Conservation (phyloP, 2,329 filamentous ascomycete genomes). For the Fusarium camptoceras region DNA sequence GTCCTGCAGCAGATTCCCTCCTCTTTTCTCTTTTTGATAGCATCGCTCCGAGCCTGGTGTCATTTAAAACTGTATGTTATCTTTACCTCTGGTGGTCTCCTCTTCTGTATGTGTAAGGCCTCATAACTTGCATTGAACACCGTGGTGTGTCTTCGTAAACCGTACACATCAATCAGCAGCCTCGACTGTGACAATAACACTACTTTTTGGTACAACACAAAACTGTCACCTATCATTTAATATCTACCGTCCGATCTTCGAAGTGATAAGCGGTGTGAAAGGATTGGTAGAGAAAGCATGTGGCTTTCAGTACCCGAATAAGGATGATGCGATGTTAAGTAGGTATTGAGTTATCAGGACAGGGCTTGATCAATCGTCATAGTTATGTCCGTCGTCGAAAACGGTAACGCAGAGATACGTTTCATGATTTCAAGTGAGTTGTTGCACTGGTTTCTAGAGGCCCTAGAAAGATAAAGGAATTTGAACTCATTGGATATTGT, state of each 20-base stretch:
- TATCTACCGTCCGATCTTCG: constrained; percentile 24
- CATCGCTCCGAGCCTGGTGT: constrained; percentile 43
- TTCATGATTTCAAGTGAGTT: constrained; percentile 23
- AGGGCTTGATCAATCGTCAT: neutral
- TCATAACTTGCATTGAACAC: constrained; percentile 15
- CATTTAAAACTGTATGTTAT: constrained; percentile 38
- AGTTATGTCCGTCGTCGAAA: neutral
- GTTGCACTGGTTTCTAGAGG: neutral
- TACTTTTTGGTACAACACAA: constrained; percentile 6
- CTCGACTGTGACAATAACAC: constrained; percentile 14
- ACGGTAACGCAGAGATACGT: neutral
- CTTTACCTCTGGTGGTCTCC: neutral
- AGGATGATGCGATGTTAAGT: constrained; percentile 16
- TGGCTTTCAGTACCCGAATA: constrained; percentile 1
- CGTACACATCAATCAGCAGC: constrained; percentile 3
- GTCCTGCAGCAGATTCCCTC: constrained; percentile 36
- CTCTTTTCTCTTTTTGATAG: constrained; percentile 40
- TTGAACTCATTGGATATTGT: constrained; percentile 31
- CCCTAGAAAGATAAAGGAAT: constrained; percentile 39
- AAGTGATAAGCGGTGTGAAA: constrained; percentile 31
- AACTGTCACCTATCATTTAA: constrained; percentile 27
- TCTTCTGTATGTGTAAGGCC: constrained; percentile 16
- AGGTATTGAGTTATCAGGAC: constrained; percentile 1
- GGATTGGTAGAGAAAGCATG: neutral
- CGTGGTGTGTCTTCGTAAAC: constrained; percentile 26